Base-by-base conservation (phyloP, 176 grass and related monocot genomes). In the Carex pumila region DNA sequence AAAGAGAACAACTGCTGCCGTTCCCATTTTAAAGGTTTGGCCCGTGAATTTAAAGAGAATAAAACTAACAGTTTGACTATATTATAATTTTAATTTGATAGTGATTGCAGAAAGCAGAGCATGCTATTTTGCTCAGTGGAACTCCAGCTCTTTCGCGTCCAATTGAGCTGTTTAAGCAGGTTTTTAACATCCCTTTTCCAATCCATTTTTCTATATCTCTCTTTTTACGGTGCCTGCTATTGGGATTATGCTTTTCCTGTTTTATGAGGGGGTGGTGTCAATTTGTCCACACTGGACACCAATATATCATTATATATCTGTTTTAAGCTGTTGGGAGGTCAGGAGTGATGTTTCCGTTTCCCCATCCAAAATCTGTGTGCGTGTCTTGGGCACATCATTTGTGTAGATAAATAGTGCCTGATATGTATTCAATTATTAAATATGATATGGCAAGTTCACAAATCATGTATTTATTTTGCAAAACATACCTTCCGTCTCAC, bases 121-220 rank as follows among this genome's bases (percentile, higher is more conserved):
- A 93, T 89, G 92, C 76, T 65, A 68, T 98, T 86, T 90, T 98
- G 68, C 92, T 98, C 17, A 98, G 95, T 81, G 95, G 91, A 15
- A 98, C 95, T 75, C 95, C 95, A 79, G 95, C 95, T 84, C 87
- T 98, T 59, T 98, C 95, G 53, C 89, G 92, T 84, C 95, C 95
- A 37, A 98, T 98, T 12, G 95, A 98, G 69, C 41, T 98, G 86
- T 98, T 88, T 89, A 88, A 90, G 67, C 95, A 98, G 95, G 95
- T 94, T 83, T 83, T 29, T 6, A 52, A 39, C 49, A n/a, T 78
- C 67, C 37, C 63, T 31, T 79, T 49, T 52, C 34, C 7, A 41
- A 21, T 21, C 14, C 32, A 63, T 21, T 63, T 81, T n/a, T 52
- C 6, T 52, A 3, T 47, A 52, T 73, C 10, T 71, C 31, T 3